These are phyloP conservation scores for Beta corolliflora DNA, from an alignment of 179 eudicot genomes.

Conservation along the genomic window DNA sequence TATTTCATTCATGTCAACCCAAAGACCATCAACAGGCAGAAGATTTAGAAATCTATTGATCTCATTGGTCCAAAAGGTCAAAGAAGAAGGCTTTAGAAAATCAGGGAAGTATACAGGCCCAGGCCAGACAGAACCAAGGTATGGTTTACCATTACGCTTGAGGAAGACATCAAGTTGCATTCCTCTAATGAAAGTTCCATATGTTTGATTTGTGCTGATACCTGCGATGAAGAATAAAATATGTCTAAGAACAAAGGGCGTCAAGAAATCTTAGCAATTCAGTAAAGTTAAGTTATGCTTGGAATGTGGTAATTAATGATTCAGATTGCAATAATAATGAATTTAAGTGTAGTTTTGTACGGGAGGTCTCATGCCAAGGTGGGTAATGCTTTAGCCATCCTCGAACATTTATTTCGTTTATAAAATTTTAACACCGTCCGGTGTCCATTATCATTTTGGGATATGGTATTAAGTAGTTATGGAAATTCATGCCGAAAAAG, in stretches of 20 bases:
- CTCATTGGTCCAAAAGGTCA: constrained; percentile 33
- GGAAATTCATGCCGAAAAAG: no score
- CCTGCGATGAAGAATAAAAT: constrained; percentile 23
- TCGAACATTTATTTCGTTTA: no score
- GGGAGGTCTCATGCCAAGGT: no score
- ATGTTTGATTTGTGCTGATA: constrained; percentile 43
- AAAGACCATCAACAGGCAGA: constrained; percentile 49
- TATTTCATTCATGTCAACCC: constrained; percentile 69
- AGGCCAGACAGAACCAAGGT: constrained; percentile 59
- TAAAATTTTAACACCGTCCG: no score
- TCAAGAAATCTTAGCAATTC: not conserved
- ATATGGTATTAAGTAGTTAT: no score
- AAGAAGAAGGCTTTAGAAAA: constrained; percentile 37
- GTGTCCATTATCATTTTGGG: no score
- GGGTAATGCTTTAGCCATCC: no score
- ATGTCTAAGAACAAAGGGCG: not conserved
- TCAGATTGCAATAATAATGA: no score
- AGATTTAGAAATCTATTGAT: constrained; percentile 31
- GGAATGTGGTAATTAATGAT: no score
- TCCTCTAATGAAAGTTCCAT: constrained; percentile 53
- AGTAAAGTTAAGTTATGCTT: no score
- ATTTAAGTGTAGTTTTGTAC: no score
- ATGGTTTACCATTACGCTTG: constrained; percentile 45
- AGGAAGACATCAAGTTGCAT: constrained; percentile 51
- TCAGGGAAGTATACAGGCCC: constrained; percentile 61